phyloP scores from a whole-genome alignment of 208 protist species.

The Jaenimonas drosophilae region DNA sequence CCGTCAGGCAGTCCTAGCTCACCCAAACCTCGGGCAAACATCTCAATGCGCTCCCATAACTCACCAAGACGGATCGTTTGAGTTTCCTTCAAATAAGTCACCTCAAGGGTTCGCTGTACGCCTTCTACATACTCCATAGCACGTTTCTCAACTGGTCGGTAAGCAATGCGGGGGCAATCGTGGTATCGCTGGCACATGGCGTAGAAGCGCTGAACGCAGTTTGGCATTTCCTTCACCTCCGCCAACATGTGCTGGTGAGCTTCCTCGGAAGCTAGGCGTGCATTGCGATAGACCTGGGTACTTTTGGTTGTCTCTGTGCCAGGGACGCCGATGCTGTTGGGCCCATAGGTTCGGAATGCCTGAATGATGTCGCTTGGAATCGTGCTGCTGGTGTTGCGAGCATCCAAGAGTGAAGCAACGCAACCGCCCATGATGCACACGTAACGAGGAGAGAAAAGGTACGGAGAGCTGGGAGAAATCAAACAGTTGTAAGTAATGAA shows the following conservation, averaged over 20 bases:
- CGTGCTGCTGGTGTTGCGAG: conserved; percentile 12
- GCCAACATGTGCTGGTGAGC: conserved; percentile 10
- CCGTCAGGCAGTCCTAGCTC: conserved; percentile 25
- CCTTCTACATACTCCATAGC: conserved; percentile 12
- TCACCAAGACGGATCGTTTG: conserved; percentile 19
- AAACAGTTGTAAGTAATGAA: neutral
- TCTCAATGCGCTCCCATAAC: conserved; percentile 22
- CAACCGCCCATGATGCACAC: conserved; percentile 25
- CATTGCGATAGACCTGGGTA: conserved; percentile 36
- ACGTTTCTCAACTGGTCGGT: conserved; percentile 18
- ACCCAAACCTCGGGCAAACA: conserved; percentile 40
- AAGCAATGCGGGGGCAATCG: conserved; percentile 16
- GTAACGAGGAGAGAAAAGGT: neutral
- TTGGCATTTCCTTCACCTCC: conserved; percentile 12
- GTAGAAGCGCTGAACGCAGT: conserved; percentile 16
- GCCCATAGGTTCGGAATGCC: conserved; percentile 18
- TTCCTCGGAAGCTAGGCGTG: conserved; percentile 4
- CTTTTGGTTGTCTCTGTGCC: conserved; percentile 32
- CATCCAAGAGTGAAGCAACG: conserved; percentile 28
- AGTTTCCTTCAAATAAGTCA: conserved; percentile 34
- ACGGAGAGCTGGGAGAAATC: neutral
- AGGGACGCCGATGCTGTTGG: conserved; percentile 14
- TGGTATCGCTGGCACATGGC: conserved; percentile 11
- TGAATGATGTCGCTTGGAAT: conserved; percentile 9
- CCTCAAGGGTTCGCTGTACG: conserved; percentile 10